Conservation (phyloP, 306 rosid species). For the Medicago lupulina region DNA sequence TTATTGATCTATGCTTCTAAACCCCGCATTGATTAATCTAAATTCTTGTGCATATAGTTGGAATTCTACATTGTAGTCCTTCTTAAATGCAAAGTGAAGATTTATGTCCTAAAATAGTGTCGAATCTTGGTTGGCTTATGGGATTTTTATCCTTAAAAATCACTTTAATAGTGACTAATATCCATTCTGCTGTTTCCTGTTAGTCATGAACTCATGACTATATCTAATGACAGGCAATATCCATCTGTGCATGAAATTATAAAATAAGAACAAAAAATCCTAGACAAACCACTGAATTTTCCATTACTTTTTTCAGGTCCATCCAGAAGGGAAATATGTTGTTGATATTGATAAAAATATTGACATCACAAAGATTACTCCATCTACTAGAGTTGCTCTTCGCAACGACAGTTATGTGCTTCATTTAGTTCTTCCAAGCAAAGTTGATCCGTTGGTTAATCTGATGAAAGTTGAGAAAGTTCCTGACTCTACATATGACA, state of each 20-base stretch:
- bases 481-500: constrained; percentile 99
- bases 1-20: constrained; percentile 9
- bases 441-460: constrained; percentile 97
- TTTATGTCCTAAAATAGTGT: background rate
- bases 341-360: constrained; percentile 95
- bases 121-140: constrained; percentile 6
- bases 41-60: background rate
- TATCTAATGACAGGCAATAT: background rate
- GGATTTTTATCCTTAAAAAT: background rate
- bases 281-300: constrained; percentile 5
- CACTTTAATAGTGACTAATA: background rate
- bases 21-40: background rate
- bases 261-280: background rate
- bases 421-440: constrained; percentile 94
- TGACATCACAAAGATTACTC: constrained; percentile 95
- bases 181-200: constrained; percentile 12
- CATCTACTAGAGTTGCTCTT: constrained; percentile 97
- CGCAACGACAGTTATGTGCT: constrained; percentile 99
- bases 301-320: constrained; percentile 64
- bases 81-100: constrained; percentile 4
- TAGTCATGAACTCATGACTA: background rate
- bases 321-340: constrained; percentile 97
- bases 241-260: constrained; percentile 1
- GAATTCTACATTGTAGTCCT: constrained; percentile 1
- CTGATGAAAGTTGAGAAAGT: constrained; percentile 99